A percentile compares a stretch with the other conserved stretches of the same genome.
Conservation (phyloP, 1,284 basidiomycete genomes). For the Ceratorhiza oryzae-sativae region DNA sequence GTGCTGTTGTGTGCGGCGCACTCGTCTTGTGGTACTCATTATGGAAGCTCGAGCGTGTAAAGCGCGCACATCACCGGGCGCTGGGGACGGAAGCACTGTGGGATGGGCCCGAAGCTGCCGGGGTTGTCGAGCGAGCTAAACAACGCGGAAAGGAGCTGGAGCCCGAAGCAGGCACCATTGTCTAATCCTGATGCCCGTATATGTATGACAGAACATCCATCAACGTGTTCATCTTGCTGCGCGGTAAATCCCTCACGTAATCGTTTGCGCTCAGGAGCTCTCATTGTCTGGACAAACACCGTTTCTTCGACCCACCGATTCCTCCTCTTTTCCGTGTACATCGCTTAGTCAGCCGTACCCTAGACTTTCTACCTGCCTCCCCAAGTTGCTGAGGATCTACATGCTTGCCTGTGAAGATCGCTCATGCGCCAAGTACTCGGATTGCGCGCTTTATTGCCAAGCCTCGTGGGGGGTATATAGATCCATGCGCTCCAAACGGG, state of each 20-base stretch:
- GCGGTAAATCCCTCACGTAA: too few species aligned
- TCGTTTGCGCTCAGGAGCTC: too few species aligned
- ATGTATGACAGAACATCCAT: too few species aligned
- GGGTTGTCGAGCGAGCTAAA: neutral
- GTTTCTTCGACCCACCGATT: too few species aligned
- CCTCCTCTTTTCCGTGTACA: neutral
- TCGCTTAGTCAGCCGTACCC: neutral
- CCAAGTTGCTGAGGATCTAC: neutral
- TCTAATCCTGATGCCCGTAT: neutral
- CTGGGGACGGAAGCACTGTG: slow-evolving; percentile 1
- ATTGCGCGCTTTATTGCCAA: neutral
- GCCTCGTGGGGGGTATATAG: neutral
- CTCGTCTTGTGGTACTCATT: slow-evolving; percentile 57
- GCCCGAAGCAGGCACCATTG: neutral
- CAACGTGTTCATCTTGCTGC: too few species aligned
- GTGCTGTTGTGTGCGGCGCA: slow-evolving; percentile 47
- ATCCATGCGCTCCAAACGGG: too few species aligned
- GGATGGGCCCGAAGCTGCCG: neutral
- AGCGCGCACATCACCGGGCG: slow-evolving; percentile 17
- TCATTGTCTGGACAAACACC: too few species aligned
- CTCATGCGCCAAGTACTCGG: neutral
- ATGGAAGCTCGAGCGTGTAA: slow-evolving; percentile 27
- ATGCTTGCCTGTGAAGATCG: neutral
- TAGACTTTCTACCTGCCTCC: neutral
- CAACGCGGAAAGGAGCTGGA: neutral